Evolutionary conservation across 2,329 filamentous ascomycete species (phyloP), one percentile per base, ranked within the genome.

Genomic region (Dactylellina parvicollis): DNA sequence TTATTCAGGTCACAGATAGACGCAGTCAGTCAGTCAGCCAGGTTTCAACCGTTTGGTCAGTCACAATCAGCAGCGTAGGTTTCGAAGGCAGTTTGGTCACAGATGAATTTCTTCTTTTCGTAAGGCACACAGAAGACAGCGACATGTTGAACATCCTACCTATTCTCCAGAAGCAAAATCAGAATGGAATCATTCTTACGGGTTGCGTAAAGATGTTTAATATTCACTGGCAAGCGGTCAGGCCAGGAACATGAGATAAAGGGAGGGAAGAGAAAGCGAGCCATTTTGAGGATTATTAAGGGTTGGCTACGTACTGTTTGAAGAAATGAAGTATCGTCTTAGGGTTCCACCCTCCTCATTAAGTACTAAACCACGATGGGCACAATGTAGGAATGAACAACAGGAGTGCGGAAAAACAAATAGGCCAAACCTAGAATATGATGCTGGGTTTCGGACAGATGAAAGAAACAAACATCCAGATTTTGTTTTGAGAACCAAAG

Each of bases 221-320:
- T 24, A 65, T 73, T 73, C 60, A 73, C 60, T 40, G 34, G 49
- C 38, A 57, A 36, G 54, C 54, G 7, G 14, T 18, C 12, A 59
- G 44, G 44, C 60, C 16, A 55, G 62, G 56, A 59, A 54, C 66
- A 55, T 44, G 36, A 60, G 34, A 52, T 40, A 44, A 56, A 38
- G 32, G 20, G 32, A 56, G 64, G 46, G 30, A 56, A 34, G 40
- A 49, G 47, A 28, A 54, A 42, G 16, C 16, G 60, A 52, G 46
- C 55, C 66, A 72, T 56, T 30, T 72, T 59, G 59, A 72, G 69
- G 69, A 73, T 56, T 64, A 61, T 56, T 73, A 61, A 73, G 69
- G 67, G 46, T 72, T 72, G 67, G 67, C 67, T 73, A 73, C 54
- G 69, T 73, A 73, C 69, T 73, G 52, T 66, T 73, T 50, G 54